A percentile compares a stretch with the other conserved stretches of the same genome.
Evolutionary conservation across 164 flowering plant genomes (phyloP).

Genomic region (Berberis vulgaris): DNA sequence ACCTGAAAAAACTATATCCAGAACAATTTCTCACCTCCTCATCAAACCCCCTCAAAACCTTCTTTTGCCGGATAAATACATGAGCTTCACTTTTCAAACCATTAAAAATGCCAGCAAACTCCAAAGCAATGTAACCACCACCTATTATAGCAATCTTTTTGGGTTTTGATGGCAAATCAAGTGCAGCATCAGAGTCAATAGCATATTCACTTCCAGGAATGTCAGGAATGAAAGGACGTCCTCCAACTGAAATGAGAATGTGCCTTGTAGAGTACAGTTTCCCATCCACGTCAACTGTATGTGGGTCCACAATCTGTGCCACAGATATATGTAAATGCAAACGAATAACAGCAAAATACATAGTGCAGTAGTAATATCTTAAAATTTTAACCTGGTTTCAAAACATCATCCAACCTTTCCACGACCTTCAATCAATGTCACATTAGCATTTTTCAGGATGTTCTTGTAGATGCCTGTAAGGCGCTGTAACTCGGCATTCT

Average conservation of each 20-base stretch:
- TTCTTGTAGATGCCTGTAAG: no score
- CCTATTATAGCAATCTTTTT: slow-evolving; percentile 89
- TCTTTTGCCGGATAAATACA: slow-evolving; percentile 84
- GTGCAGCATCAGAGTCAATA: slow-evolving; percentile 95
- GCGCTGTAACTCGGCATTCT: no score
- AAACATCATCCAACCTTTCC: no score
- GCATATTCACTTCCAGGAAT: slow-evolving; percentile 90
- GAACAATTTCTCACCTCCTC: slow-evolving; percentile 59
- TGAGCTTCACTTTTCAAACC: slow-evolving; percentile 87
- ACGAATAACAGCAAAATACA: neutral
- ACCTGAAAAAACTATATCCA: neutral
- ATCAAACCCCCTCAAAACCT: slow-evolving; percentile 91
- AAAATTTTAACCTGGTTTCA: slow-evolving; percentile 14
- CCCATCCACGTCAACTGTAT: slow-evolving; percentile 90
- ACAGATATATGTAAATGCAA: neutral
- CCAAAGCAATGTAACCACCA: slow-evolving; percentile 95
- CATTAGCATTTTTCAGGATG: no score
- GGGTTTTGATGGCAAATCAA: slow-evolving; percentile 87
- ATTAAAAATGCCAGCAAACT: slow-evolving; percentile 98
- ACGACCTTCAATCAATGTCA: no score
- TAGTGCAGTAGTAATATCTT: neutral
- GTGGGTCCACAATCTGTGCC: slow-evolving; percentile 74
- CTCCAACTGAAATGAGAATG: slow-evolving; percentile 90
- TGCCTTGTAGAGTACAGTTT: slow-evolving; percentile 74
- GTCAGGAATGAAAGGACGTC: slow-evolving; percentile 85